Evolutionary conservation across 208 protist species (phyloP), one percentile per base, ranked within the genome.

Genomic region (Borovskyia barvae): DNA sequence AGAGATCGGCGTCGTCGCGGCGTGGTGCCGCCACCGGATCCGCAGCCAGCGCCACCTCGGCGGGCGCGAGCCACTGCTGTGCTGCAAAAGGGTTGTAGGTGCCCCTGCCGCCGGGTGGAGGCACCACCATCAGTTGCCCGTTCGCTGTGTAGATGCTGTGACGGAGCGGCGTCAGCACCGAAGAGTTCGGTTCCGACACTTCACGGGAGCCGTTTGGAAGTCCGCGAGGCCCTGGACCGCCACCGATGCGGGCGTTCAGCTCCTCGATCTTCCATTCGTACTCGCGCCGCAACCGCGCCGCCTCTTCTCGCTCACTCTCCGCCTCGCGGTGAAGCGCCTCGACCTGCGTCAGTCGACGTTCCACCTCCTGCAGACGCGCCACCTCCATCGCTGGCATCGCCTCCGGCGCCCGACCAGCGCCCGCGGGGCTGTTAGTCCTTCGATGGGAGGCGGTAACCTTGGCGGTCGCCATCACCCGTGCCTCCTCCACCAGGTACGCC

Each of bases 401-500:
- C n/a, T 32, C 69, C 14, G 69, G 19, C 3, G 52, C 53, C 2
- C 53, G 36, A 25, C 30, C 72, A 29, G 66, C 49, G 15, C 52
- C 59, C 20, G 69, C 72, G 24, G 48, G 42, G 26, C 30, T 48
- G 74, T 36, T 20, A 37, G 50, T 47, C 57, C 65, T 58, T 2
- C 51, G 55, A 6, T 37, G 42, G 32, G 62, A 36, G 11, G 17
- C 19, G 37, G 46, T 47, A 32, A 37, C 29, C 39, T 60, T 43
- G 20, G 75, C 48, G 47, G 49, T 51, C 37, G 52, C 66, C 54
- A 35, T 80, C 20, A 88, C 37, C 66, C 73, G 70, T 6, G 77
- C 77, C 70, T 91, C 87, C 68, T 83, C 87, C 15, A 48, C 79
- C 29, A 87, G 56, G 58, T 85, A 94, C 3, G 82, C 84, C 68